Conservation (phyloP, 768 basidiomycete species). For the Tricholoma hemisulphureum region DNA sequence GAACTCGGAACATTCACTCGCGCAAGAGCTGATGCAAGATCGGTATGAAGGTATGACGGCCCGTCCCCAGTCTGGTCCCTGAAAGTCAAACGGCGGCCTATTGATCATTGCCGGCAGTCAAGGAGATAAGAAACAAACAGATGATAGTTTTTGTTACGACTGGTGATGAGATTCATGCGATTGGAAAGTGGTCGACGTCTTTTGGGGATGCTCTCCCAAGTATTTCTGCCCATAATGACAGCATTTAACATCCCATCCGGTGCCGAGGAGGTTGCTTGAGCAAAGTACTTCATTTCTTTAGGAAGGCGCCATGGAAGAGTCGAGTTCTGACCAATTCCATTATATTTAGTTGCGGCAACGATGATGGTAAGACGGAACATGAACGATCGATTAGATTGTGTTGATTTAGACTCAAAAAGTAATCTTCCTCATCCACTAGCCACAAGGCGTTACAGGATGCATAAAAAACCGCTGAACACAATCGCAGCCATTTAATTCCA, state of each 20-base stretch:
- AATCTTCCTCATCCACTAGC: not conserved
- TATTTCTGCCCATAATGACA: constrained; percentile 94
- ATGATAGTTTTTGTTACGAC: constrained; percentile 54
- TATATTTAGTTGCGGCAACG: constrained; percentile 83
- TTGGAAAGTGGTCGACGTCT: constrained; percentile 79
- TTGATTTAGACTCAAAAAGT: not conserved
- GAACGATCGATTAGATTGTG: constrained; percentile 1
- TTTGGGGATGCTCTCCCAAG: constrained; percentile 94
- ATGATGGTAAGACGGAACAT: constrained; percentile 84
- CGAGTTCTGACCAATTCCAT: constrained; percentile 82
- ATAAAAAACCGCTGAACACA: not conserved
- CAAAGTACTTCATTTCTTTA: constrained; percentile 91
- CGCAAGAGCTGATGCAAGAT: constrained; percentile 43
- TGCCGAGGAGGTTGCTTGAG: constrained; percentile 66
- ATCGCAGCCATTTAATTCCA: constrained; percentile 47
- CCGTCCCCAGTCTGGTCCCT: constrained; percentile 17
- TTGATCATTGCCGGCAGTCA: not conserved
- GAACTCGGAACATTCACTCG: constrained; percentile 22
- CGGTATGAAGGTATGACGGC: constrained; percentile 36
- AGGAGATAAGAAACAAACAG: constrained; percentile 46
- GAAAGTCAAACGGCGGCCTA: not conserved
- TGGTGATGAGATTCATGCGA: constrained; percentile 78
- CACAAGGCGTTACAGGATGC: not conserved
- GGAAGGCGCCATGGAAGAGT: constrained; percentile 87
- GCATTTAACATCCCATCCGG: constrained; percentile 61